These are phyloP conservation scores for Beta vulgaris DNA, from an alignment of 148 eudicot species.

Conservation along the genomic window DNA sequence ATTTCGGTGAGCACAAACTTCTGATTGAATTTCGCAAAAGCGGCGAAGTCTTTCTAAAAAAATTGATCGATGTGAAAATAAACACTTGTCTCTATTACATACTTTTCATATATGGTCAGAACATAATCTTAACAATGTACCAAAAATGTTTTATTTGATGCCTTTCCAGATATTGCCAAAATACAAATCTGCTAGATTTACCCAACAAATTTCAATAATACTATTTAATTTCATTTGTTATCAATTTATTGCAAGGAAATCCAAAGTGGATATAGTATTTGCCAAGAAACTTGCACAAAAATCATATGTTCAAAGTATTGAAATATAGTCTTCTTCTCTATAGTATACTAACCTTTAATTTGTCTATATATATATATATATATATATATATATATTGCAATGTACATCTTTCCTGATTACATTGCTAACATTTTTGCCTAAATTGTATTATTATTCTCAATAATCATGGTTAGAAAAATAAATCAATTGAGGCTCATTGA, in stretches of 20 bases:
- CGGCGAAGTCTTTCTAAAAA: background rate
- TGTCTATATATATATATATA: too few species aligned
- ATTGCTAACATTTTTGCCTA: background rate
- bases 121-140: conserved; percentile 9
- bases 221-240: background rate
- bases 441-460: background rate
- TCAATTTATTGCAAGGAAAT: conserved; percentile 16
- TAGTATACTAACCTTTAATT: too few species aligned
- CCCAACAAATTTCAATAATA: background rate
- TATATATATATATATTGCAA: background rate
- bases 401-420: background rate
- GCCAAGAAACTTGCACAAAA: background rate
- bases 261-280: conserved; percentile 4
- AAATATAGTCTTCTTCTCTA: background rate
- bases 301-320: background rate
- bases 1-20: too few species aligned
- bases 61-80: background rate
- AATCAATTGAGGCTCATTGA: conserved; percentile 23
- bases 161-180: conserved; percentile 4
- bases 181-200: conserved; percentile 19
- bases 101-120: background rate
- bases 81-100: background rate
- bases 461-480: conserved; percentile 13
- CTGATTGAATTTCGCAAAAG: background rate
- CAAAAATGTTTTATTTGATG: background rate